Base-by-base conservation (phyloP, 768 basidiomycete genomes). In the Naganishia onofrii region DNA sequence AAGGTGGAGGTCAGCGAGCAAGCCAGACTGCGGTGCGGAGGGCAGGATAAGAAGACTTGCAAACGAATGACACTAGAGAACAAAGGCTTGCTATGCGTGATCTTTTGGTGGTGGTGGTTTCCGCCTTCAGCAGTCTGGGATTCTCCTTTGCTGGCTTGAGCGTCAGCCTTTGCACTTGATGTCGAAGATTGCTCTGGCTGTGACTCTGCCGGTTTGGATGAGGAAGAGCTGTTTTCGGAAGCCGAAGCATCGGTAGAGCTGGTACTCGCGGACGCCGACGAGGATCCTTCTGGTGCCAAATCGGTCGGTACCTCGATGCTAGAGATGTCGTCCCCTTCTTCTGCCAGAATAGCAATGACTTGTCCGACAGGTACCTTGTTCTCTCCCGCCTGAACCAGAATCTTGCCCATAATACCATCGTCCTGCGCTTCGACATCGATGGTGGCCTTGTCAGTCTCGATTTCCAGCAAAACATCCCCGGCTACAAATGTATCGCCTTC, bases 281-380 rank as follows among this genome's bases (percentile, higher is more conserved):
- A 42, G 46, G 67, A 55, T 67, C 74, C 71, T 42, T 74, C 46
- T 4, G 79, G 77, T 9, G 70, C 68, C 0, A 77, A 67, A 51
- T 79, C 77, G 15, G 73, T 75, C 32, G 84, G 81, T 15, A 82
- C 76, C 76, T 92, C 85, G 54, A 97, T 86, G 77, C 89, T 88
- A 65, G 93, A 88, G 70, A 97, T 88, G 81, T 97, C 91, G 81
- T 99, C 95, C 9, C 95, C 95, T 81, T 94, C 91, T 78, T 99
- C 94, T 31, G 92, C 94, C 9, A 97, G 86, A 52, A 99, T 84
- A 1, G 93, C 95, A 75, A 99, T 98, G 26, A 89, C 80, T 79
- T 88, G 88, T 55, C 96, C 96, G 54, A 98, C 90, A 0, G 88
- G 85, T 67, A 99, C 85, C 76, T 89, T 89, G 77, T 93, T 91